phyloP scores from a whole-genome alignment of 2,329 filamentous ascomycete genomes.

The Nakataea oryzae region DNA sequence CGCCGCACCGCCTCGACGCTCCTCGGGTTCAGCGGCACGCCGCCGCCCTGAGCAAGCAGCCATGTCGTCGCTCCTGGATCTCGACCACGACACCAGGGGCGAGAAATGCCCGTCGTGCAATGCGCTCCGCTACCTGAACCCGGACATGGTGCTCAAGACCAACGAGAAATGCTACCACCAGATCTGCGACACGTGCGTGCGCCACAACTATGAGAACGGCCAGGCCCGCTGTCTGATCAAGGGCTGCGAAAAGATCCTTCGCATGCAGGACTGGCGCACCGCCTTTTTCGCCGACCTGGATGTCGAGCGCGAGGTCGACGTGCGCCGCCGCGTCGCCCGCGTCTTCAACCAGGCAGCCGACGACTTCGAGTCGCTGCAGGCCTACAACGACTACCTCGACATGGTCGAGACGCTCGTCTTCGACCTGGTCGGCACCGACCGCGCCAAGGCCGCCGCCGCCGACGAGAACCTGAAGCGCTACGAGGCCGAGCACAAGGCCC shows the following conservation, averaged over 20 bases:
- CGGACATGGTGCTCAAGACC: constrained; percentile 87
- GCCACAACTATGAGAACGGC: constrained; percentile 84
- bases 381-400: constrained; percentile 92
- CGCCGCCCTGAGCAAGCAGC: neutral
- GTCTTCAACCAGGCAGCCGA: constrained; percentile 85
- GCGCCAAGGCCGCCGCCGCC: constrained; percentile 38
- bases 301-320: constrained; percentile 89
- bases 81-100: constrained; percentile 6
- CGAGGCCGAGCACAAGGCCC: constrained; percentile 59
- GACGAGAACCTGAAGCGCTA: constrained; percentile 52
- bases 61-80: neutral
- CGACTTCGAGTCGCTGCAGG: constrained; percentile 75
- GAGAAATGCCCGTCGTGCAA: constrained; percentile 98
- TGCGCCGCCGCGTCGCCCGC: constrained; percentile 64
- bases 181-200: constrained; percentile 95
- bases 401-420: constrained; percentile 84
- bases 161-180: constrained; percentile 98
- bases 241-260: constrained; percentile 76
- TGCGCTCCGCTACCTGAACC: constrained; percentile 89
- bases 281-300: constrained; percentile 85
- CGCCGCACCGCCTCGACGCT: neutral
- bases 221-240: constrained; percentile 89
- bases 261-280: constrained; percentile 71
- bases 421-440: constrained; percentile 63
- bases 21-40: constrained; percentile 7